A percentile compares a stretch with the other conserved stretches of the same genome.
phyloP scores from a whole-genome alignment of 805 yeast genomes.

The Candida boidinii region DNA sequence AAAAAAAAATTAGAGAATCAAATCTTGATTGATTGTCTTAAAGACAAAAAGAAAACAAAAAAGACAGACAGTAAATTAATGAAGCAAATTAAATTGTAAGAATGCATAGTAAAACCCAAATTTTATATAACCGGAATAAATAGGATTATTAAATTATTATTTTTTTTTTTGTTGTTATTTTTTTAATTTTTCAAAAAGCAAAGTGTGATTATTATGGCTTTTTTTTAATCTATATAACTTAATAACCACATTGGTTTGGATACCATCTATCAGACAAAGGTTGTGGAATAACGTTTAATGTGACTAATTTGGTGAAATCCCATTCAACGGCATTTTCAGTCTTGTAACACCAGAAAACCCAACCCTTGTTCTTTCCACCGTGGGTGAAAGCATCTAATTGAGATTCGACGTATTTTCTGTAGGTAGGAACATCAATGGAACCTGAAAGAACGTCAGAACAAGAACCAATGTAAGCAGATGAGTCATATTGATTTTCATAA shows the following conservation, averaged over 20 bases:
- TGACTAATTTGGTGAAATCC: slow-evolving; percentile 62
- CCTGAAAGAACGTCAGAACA: slow-evolving; percentile 59
- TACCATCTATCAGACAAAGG: slow-evolving; percentile 40
- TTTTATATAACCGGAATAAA: too few relatives aligned
- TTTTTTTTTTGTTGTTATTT: too few relatives aligned
- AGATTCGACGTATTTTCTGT: slow-evolving; percentile 75
- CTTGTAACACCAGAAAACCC: slow-evolving; percentile 95
- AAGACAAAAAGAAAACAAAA: too few relatives aligned
- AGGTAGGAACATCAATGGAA: slow-evolving; percentile 42
- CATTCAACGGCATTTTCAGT: slow-evolving; percentile 79
- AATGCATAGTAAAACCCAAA: too few relatives aligned
- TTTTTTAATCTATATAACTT: too few relatives aligned
- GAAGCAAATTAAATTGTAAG: too few relatives aligned
- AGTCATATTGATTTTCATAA: slow-evolving; percentile 40
- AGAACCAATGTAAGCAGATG: slow-evolving; percentile 41
- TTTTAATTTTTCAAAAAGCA: too few relatives aligned
- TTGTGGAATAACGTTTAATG: slow-evolving; percentile 64
- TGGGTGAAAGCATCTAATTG: slow-evolving; percentile 69
- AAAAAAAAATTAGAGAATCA: too few relatives aligned
- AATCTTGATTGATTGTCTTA: too few relatives aligned
- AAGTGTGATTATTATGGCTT: background rate
- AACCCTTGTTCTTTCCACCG: slow-evolving; percentile 61
- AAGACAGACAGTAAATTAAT: too few relatives aligned
- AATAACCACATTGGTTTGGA: slow-evolving; percentile 24
- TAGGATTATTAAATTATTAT: too few relatives aligned